Evolutionary conservation across 106 monocot genomes (phyloP).

Genomic region (Phalaenopsis aphrodite): DNA sequence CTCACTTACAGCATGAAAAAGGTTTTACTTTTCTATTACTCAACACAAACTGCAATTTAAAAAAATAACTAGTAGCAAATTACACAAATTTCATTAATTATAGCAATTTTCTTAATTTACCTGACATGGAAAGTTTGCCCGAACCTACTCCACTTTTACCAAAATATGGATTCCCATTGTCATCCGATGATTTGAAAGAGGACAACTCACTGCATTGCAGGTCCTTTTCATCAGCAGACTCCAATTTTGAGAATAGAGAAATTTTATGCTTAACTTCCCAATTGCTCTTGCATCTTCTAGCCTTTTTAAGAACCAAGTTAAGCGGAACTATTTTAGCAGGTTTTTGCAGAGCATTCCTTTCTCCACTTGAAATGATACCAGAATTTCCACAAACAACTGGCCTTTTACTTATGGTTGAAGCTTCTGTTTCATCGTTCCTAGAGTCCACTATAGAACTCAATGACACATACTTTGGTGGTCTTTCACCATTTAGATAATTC

Average conservation of each 20-base stretch:
- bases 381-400: conserved; percentile 74
- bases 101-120: not conserved
- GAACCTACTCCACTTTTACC: not conserved
- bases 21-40: no score
- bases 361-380: conserved; percentile 56
- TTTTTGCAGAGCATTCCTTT: conserved; percentile 32
- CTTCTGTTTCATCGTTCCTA: conserved; percentile 12
- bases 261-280: conserved; percentile 3
- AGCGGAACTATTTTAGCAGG: conserved; percentile 68
- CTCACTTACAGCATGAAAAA: not conserved
- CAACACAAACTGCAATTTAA: not conserved
- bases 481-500: conserved; percentile 20
- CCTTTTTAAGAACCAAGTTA: conserved; percentile 48
- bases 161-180: conserved; percentile 3
- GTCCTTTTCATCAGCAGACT: not conserved
- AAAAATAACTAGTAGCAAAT: not conserved
- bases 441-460: conserved; percentile 30
- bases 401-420: conserved; percentile 18
- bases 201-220: conserved; percentile 8
- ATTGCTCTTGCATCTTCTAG: conserved; percentile 28
- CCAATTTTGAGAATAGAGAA: not conserved
- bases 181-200: conserved; percentile 1
- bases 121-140: not conserved
- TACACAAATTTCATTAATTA: not conserved
- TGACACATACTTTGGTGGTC: conserved; percentile 48